Conservation (phyloP, 2,329 filamentous ascomycete species). For the Parastagonospora nodorum region DNA sequence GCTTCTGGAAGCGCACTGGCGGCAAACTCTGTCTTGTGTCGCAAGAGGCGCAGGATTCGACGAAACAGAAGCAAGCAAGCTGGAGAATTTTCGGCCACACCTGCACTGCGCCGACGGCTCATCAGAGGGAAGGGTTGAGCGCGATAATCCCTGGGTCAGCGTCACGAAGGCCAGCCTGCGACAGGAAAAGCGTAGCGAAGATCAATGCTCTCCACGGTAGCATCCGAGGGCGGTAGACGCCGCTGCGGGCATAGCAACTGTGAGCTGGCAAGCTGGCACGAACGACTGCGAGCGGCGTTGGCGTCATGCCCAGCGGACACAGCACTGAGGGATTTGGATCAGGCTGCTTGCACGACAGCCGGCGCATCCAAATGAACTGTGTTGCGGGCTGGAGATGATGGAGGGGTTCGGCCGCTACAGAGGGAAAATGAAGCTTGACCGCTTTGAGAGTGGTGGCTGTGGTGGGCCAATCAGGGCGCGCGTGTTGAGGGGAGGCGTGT, state of each 20-base stretch:
- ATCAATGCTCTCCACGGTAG: slow-evolving; percentile 7
- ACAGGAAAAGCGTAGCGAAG: slow-evolving; percentile 8
- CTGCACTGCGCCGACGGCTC: background rate
- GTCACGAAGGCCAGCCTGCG: background rate
- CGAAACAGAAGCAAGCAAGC: slow-evolving; percentile 3
- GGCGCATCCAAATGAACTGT: slow-evolving; percentile 25
- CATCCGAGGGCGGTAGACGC: background rate
- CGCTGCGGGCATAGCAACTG: background rate
- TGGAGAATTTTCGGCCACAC: slow-evolving; percentile 12
- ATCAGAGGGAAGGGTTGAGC: background rate
- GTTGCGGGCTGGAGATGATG: slow-evolving; percentile 27
- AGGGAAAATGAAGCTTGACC: slow-evolving; percentile 13
- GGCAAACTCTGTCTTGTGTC: slow-evolving; percentile 18
- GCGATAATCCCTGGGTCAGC: background rate
- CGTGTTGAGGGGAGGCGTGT: slow-evolving; percentile 19
- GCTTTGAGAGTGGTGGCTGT: slow-evolving; percentile 3
- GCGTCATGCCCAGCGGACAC: slow-evolving; percentile 21
- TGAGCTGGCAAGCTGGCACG: slow-evolving; percentile 21
- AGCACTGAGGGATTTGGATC: slow-evolving; percentile 18
- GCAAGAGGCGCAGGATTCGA: slow-evolving; percentile 5
- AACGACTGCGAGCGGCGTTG: slow-evolving; percentile 21
- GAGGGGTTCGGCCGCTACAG: slow-evolving; percentile 26
- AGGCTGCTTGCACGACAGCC: slow-evolving; percentile 17
- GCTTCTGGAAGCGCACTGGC: slow-evolving; percentile 21
- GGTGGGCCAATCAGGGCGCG: slow-evolving; percentile 14